Conservation (phyloP, 2,329 filamentous ascomycete species). For the Pseudogymnoascus sp. region DNA sequence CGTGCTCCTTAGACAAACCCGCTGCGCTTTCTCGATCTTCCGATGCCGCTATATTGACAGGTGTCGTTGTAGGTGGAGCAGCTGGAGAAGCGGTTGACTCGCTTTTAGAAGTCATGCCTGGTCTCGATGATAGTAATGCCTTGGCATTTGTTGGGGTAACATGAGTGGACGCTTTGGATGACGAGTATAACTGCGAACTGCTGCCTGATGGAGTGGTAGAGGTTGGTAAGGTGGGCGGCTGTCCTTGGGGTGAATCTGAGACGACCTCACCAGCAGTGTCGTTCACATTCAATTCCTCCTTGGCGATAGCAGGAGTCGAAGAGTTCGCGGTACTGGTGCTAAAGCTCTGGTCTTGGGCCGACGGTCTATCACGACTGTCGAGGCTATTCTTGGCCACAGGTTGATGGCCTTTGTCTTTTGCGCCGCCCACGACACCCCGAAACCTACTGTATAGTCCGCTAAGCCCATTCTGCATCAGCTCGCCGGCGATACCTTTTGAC, state of each 20-base stretch:
- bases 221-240: conserved; percentile 25
- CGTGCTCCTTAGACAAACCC: not conserved
- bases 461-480: conserved; percentile 74
- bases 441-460: conserved; percentile 84
- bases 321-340: conserved; percentile 35
- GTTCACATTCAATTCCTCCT: conserved; percentile 30
- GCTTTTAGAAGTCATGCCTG: conserved; percentile 24
- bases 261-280: conserved; percentile 29
- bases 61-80: conserved; percentile 36
- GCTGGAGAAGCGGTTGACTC: conserved; percentile 26
- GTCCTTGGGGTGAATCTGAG: conserved; percentile 26
- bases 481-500: conserved; percentile 60
- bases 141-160: conserved; percentile 21
- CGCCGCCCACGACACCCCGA: conserved; percentile 69
- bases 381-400: conserved; percentile 32
- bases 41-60: conserved; percentile 42
- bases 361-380: conserved; percentile 36
- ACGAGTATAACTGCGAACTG: conserved; percentile 25
- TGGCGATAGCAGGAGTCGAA: conserved; percentile 32
- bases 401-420: conserved; percentile 42
- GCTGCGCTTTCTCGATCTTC: conserved; percentile 37
- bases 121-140: conserved; percentile 21
- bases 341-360: conserved; percentile 36
- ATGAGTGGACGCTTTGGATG: conserved; percentile 25
- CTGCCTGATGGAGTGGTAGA: conserved; percentile 24